Base-by-base conservation (phyloP, 345 rosid species). In the Erodium maritimum region DNA sequence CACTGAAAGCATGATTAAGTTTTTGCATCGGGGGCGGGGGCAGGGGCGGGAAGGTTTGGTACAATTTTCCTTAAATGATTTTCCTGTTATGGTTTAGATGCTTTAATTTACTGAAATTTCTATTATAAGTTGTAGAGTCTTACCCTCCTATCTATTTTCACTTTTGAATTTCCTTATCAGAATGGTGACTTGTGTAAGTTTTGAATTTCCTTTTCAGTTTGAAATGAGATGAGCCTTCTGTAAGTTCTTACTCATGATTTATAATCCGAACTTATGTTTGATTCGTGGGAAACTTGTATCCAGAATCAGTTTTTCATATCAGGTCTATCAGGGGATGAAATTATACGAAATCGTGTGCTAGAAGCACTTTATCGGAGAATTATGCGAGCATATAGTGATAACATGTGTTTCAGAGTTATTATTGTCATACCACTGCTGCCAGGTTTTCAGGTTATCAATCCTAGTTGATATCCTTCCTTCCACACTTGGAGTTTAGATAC, bases 291-390 rank as follows among this genome's bases (percentile, higher is more conserved):
- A 54, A 69, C 69, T 33, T 65, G 70, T 73, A 76, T 73, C 80
- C 86, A 94, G 99, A 94, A 94, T 82, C 99, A 94, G 70, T 94
- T 94, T 80, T 90, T 94, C 65, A 90, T 94, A 78, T 94, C 97
- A 82, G 97, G 99, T 71, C 97, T 94, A 69, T 79, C 95, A 23
- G 88, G 83, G 68, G 99, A 94, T 68, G 95, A 90, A 64, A 79
- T 77, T 24, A 77, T 94, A 53, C 71, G 74, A 68, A 94, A 94
- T 71, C 95, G 96, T 58, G 88, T 94, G 23, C 70, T 94, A 59
- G 95, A 94, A 77, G 84, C 99, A 46, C 70, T 94, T 73, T 87
- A 82, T 67, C 73, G 77, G 60, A 90, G 97, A 50, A 87, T 94
- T 60, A 68, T 81, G 73, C 87, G 80, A 69, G 97, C 99, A 58